A percentile compares a stretch with the other conserved stretches of the same genome.
Conservation (phyloP, 306 rosid species). For the Cucumis hystrix region DNA sequence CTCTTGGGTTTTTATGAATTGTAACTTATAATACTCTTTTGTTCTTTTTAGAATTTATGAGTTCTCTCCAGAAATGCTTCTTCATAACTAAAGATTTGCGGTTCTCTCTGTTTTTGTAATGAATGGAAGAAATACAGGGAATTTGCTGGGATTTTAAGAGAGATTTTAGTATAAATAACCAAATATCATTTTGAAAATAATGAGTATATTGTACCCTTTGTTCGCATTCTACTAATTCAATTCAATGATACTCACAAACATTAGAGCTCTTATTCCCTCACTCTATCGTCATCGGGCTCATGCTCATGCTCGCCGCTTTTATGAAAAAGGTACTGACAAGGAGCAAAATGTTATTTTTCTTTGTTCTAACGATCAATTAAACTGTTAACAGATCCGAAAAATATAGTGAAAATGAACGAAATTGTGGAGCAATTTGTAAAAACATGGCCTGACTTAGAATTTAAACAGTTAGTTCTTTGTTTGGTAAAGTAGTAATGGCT, state of each 20-base stretch:
- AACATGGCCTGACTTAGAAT: neutral
- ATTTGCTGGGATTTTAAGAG: neutral
- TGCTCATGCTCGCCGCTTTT: too few relatives aligned
- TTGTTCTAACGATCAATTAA: neutral
- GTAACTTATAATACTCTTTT: neutral
- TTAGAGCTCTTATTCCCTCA: too few relatives aligned
- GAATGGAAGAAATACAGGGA: neutral
- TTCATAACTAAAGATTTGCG: neutral
- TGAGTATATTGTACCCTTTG: too few relatives aligned
- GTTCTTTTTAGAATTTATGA: neutral
- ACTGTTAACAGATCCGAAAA: too few relatives aligned
- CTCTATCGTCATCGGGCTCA: too few relatives aligned
- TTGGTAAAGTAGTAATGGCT: neutral
- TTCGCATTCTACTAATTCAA: too few relatives aligned
- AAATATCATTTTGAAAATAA: too few relatives aligned
- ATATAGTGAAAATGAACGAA: neutral
- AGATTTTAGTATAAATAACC: too few relatives aligned
- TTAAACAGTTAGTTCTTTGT: neutral
- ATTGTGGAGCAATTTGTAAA: neutral
- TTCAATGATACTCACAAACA: too few relatives aligned
- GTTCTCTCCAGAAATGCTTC: neutral
- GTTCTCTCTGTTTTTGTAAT: neutral
- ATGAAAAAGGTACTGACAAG: too few relatives aligned
- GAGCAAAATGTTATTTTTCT: too few relatives aligned
- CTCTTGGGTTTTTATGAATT: neutral